phyloP scores from a whole-genome alignment of 495 filamentous ascomycete species.

The Aspergillus cristatus region DNA sequence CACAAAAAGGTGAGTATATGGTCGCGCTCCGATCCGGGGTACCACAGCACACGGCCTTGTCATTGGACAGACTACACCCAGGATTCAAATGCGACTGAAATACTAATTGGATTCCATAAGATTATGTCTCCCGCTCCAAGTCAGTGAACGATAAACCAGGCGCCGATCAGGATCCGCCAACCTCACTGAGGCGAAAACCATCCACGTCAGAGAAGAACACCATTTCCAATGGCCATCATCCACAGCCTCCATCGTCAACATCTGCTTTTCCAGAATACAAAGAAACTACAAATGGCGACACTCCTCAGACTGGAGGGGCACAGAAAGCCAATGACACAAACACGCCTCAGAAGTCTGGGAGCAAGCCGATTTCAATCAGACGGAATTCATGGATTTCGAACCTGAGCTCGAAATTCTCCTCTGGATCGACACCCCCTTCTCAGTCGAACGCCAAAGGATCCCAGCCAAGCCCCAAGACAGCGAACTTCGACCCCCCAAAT shows the following conservation, averaged over 20 bases:
- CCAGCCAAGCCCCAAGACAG: conserved; percentile 31
- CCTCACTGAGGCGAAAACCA: conserved; percentile 4
- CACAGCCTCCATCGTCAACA: conserved; percentile 11
- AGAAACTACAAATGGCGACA: conserved; percentile 8
- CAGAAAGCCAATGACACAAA: no score
- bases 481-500: conserved; percentile 35
- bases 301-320: no score
- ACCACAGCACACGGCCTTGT: no score
- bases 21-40: no score
- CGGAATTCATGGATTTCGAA: conserved; percentile 85
- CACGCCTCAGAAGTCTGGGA: conserved; percentile 19
- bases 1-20: conserved; percentile 46
- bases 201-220: conserved; percentile 11
- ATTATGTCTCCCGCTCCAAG: conserved; percentile 31
- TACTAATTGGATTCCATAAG: conserved; percentile 10
- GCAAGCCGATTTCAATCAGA: conserved; percentile 40
- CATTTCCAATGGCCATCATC: conserved; percentile 12
- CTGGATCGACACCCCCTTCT: conserved; percentile 44
- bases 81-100: neutral
- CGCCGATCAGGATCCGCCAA: conserved; percentile 12
- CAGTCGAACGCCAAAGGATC: conserved; percentile 33
- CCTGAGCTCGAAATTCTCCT: conserved; percentile 86
- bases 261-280: conserved; percentile 9
- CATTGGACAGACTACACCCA: neutral
- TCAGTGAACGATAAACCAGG: conserved; percentile 25